These are phyloP conservation scores for Stenogyne calaminthoides DNA, from an alignment of 305 asterid genomes.

Conservation along the genomic window DNA sequence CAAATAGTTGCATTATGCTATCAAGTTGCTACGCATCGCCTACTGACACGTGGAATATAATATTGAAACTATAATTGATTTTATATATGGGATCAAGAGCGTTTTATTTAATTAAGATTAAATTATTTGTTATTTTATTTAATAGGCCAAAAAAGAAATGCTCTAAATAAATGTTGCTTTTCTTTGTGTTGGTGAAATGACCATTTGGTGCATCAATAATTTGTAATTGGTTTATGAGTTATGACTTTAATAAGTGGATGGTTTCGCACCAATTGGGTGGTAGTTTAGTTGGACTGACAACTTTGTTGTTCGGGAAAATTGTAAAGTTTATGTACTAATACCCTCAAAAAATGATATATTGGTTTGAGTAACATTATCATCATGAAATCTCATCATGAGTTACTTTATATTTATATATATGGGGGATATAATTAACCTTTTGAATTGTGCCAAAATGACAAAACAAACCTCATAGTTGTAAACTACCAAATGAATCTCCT, in stretches of 20 bases:
- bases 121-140: conserved; percentile 18
- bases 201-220: conserved; percentile 10
- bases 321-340: neutral
- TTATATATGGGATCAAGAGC: conserved; percentile 38
- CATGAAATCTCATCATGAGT: neutral
- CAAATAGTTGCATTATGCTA: conserved; percentile 33
- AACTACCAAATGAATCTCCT: too few species aligned
- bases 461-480: too few species aligned
- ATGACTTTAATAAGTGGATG: neutral
- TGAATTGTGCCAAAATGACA: too few species aligned
- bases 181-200: conserved; percentile 1
- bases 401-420: too few species aligned
- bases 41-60: conserved; percentile 37
- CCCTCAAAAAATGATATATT: neutral
- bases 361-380: too few species aligned
- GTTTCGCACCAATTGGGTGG: neutral
- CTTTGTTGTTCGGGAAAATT: neutral
- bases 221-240: neutral
- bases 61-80: neutral
- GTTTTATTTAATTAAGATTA: conserved; percentile 5
- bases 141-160: neutral
- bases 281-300: conserved; percentile 7
- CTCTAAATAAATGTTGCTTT: neutral
- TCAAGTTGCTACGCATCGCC: conserved; percentile 20
- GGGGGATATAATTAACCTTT: neutral